These are phyloP conservation scores for Thelonectria rubi DNA, from an alignment of 2,329 filamentous ascomycete genomes.

Conservation along the genomic window DNA sequence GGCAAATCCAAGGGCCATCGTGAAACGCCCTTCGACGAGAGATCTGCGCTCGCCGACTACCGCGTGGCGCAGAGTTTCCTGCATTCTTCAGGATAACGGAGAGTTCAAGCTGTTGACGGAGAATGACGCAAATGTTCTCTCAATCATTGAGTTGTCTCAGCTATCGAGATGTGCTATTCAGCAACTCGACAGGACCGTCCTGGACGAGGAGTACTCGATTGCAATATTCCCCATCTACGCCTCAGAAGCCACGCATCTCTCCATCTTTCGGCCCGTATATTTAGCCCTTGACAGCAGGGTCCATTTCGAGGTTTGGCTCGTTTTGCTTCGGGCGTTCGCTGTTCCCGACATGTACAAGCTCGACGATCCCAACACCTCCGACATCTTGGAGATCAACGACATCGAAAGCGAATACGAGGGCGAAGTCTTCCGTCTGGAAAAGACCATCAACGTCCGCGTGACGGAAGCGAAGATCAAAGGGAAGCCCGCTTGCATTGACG, in stretches of 20 bases:
- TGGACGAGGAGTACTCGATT: constrained; percentile 93
- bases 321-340: constrained; percentile 88
- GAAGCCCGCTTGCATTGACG: constrained; percentile 38
- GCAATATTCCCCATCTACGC: constrained; percentile 96
- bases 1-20: constrained; percentile 63
- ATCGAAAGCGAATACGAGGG: constrained; percentile 52
- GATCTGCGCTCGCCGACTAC: constrained; percentile 63
- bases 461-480: constrained; percentile 70
- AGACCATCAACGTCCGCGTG: constrained; percentile 65
- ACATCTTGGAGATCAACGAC: constrained; percentile 53
- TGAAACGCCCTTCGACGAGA: constrained; percentile 65
- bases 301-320: constrained; percentile 98
- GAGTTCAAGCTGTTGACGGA: constrained; percentile 92
- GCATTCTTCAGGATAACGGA: constrained; percentile 93
- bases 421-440: constrained; percentile 69
- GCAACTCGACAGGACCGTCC: constrained; percentile 85
- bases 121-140: constrained; percentile 80
- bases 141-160: constrained; percentile 86
- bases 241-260: constrained; percentile 74
- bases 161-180: constrained; percentile 91
- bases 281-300: constrained; percentile 86
- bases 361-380: constrained; percentile 54
- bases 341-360: constrained; percentile 88
- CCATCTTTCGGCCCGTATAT: constrained; percentile 87
- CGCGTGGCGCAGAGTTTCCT: constrained; percentile 88